Evolutionary conservation across 2,329 filamentous ascomycete species (phyloP).

Genomic region (Hypoxylon rubiginosum): DNA sequence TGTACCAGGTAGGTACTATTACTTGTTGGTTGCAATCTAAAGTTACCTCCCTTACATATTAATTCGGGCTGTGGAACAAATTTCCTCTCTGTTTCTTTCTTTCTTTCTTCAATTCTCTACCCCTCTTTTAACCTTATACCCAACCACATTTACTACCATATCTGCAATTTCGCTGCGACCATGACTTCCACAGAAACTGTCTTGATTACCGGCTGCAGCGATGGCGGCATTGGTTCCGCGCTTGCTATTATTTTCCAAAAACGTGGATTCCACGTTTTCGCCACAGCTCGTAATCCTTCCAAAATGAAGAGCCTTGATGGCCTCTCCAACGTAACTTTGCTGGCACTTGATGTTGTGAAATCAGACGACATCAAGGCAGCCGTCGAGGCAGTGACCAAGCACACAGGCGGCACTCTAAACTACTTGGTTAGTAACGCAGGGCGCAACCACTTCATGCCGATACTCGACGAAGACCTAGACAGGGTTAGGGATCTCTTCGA

Average conservation of each 20-base stretch:
- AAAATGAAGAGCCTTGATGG: constrained; percentile 40
- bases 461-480: constrained; percentile 45
- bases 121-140: neutral
- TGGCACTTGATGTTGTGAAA: constrained; percentile 47
- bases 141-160: neutral
- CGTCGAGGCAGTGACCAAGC: constrained; percentile 38
- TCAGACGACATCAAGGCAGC: constrained; percentile 40
- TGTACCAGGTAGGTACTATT: no score
- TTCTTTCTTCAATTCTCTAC: neutral
- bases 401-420: constrained; percentile 45
- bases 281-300: constrained; percentile 44
- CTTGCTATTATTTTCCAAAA: constrained; percentile 45
- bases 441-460: constrained; percentile 48
- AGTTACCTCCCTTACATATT: no score
- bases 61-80: no score
- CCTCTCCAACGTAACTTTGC: constrained; percentile 43
- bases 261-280: constrained; percentile 46
- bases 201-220: constrained; percentile 50
- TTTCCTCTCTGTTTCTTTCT: no score
- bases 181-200: constrained; percentile 42
- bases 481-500: constrained; percentile 46
- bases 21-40: no score
- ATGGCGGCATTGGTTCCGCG: constrained; percentile 49
- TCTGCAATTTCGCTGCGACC: constrained; percentile 1
- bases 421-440: constrained; percentile 48